phyloP scores from a whole-genome alignment of 2,329 filamentous ascomycete genomes.

The Ophiocordyceps camponoti-saundersi region DNA sequence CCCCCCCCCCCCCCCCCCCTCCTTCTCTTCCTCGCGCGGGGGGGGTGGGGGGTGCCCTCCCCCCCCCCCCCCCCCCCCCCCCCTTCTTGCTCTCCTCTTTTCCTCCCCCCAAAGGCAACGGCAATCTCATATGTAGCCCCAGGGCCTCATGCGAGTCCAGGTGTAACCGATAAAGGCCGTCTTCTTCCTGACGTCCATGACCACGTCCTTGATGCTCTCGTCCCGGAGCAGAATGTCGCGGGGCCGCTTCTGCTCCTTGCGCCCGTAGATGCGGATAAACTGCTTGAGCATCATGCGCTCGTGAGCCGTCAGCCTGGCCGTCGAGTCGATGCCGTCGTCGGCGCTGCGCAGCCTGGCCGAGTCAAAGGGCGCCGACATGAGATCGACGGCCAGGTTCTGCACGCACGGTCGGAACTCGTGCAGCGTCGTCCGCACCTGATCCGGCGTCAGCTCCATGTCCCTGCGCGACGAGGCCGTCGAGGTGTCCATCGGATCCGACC shows the following conservation, averaged over 20 bases:
- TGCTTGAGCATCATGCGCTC: slow-evolving; percentile 27
- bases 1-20: no score
- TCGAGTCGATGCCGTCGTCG: slow-evolving; percentile 28
- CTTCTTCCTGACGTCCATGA: slow-evolving; percentile 66
- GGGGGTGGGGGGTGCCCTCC: no score
- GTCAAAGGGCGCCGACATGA: slow-evolving; percentile 31
- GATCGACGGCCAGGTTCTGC: slow-evolving; percentile 25
- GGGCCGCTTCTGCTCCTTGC: slow-evolving; percentile 58
- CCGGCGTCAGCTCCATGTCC: slow-evolving; percentile 10
- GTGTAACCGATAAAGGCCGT: slow-evolving; percentile 83
- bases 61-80: no score
- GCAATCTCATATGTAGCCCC: slow-evolving; percentile 9
- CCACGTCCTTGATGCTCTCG: slow-evolving; percentile 41
- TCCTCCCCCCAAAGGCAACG: not conserved
- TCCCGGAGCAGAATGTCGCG: slow-evolving; percentile 78
- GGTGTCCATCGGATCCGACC: slow-evolving; percentile 55
- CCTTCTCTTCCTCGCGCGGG: no score
- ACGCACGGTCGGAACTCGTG: slow-evolving; percentile 20
- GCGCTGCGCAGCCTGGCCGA: slow-evolving; percentile 28
- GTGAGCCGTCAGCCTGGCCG: slow-evolving; percentile 14
- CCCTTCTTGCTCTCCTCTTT: no score
- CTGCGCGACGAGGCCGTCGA: slow-evolving; percentile 22
- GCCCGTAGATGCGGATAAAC: slow-evolving; percentile 34
- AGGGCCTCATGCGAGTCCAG: slow-evolving; percentile 41
- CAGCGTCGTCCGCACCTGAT: slow-evolving; percentile 16